Percentiles rank a stretch among this genome's conserved stretches.
Conservation (phyloP, 768 basidiomycete genomes). For the Collybiopsis luxurians region DNA sequence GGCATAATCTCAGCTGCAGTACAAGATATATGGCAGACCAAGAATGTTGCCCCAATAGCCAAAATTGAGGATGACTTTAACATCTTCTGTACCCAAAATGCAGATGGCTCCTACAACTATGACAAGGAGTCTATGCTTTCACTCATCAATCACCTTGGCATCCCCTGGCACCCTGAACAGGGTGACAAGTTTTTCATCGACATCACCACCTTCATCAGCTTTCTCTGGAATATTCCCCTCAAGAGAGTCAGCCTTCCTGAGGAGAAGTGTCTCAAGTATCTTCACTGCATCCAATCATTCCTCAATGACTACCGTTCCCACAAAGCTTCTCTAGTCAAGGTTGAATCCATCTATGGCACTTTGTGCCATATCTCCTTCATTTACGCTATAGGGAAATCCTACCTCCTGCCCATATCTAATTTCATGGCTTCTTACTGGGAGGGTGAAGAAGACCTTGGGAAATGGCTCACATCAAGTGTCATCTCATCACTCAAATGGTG, state of each 20-base stretch:
- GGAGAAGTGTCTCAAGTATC: slow-evolving; percentile 26
- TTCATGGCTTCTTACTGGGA: slow-evolving; percentile 21
- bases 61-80: slow-evolving; percentile 25
- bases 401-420: slow-evolving; percentile 22
- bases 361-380: slow-evolving; percentile 31
- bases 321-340: neutral
- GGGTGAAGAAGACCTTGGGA: neutral
- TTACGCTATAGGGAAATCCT: slow-evolving; percentile 20
- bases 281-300: slow-evolving; percentile 14
- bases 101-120: slow-evolving; percentile 16
- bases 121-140: slow-evolving; percentile 12
- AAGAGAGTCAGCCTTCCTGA: slow-evolving; percentile 27
- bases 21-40: slow-evolving; percentile 24
- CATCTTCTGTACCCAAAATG: slow-evolving; percentile 18
- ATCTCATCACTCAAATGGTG: too few relatives aligned
- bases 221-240: slow-evolving; percentile 27
- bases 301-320: neutral
- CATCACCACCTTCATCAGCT: slow-evolving; percentile 26
- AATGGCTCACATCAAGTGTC: slow-evolving; percentile 15
- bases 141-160: slow-evolving; percentile 14
- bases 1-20: slow-evolving; percentile 26
- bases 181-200: slow-evolving; percentile 18
- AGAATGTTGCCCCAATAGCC: slow-evolving; percentile 15
- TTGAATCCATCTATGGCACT: slow-evolving; percentile 24
- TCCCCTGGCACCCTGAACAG: slow-evolving; percentile 29